Conservation (phyloP, 2,329 filamentous ascomycete species). For the Tolypocladium ovalisporum region DNA sequence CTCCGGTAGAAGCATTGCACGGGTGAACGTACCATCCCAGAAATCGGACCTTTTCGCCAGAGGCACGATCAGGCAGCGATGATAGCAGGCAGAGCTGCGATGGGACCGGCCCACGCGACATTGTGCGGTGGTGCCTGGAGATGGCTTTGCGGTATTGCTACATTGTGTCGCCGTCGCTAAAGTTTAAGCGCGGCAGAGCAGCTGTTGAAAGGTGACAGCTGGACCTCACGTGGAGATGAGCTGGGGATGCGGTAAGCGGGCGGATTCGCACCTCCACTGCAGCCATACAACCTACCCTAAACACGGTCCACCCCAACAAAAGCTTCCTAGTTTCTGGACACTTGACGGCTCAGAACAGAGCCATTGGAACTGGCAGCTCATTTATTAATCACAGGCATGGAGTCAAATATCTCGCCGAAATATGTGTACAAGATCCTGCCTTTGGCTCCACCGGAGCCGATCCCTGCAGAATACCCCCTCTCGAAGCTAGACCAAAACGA, state of each 20-base stretch:
- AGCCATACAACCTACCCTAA: background rate
- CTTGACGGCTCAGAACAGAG: background rate
- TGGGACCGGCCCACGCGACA: constrained; percentile 51
- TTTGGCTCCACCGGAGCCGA: constrained; percentile 36
- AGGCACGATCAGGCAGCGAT: constrained; percentile 37
- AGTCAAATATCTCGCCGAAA: constrained; percentile 19
- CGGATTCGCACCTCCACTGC: background rate
- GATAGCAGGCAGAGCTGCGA: constrained; percentile 56
- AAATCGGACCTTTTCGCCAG: constrained; percentile 76
- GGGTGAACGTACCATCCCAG: constrained; percentile 65
- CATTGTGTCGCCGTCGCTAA: background rate
- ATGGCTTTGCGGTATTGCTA: background rate
- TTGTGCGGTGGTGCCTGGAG: constrained; percentile 11
- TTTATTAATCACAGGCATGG: background rate
- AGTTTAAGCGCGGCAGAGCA: background rate
- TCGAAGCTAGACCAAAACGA: constrained; percentile 49
- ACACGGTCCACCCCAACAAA: background rate
- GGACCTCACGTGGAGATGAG: background rate
- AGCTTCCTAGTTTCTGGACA: background rate
- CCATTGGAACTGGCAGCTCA: background rate
- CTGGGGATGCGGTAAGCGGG: background rate
- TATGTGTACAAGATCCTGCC: constrained; percentile 53
- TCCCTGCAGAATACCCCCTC: constrained; percentile 43
- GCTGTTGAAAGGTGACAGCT: background rate
- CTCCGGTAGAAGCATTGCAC: background rate